Evolutionary conservation across 2,329 filamentous ascomycete species (phyloP).

Genomic region (Sporothrix phasma): DNA sequence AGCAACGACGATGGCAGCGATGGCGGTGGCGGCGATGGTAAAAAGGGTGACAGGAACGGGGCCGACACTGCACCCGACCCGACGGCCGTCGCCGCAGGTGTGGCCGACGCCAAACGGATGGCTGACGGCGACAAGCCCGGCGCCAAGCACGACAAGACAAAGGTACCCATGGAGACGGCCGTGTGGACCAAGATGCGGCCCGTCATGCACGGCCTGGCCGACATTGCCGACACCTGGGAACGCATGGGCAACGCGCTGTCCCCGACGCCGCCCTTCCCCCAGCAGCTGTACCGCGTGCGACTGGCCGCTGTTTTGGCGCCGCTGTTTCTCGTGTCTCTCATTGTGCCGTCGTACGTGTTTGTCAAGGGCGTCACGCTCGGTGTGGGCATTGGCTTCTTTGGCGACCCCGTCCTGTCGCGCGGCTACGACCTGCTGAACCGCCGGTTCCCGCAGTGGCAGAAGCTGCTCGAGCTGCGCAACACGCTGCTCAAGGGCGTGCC

Average conservation of each 20-base stretch:
- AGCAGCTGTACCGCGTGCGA: slow-evolving; percentile 40
- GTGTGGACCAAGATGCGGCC: slow-evolving; percentile 70
- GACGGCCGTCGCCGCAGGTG: background rate
- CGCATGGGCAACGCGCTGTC: slow-evolving; percentile 32
- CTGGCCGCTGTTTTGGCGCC: slow-evolving; percentile 25
- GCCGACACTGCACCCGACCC: background rate
- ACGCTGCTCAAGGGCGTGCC: slow-evolving; percentile 66
- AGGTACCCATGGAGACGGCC: slow-evolving; percentile 63
- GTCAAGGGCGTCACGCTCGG: background rate
- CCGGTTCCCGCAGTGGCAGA: slow-evolving; percentile 61
- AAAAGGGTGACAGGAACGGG: background rate
- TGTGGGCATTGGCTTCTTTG: background rate
- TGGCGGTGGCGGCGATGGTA: background rate
- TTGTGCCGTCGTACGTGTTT: background rate
- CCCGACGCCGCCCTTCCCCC: slow-evolving; percentile 53
- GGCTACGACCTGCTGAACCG: slow-evolving; percentile 44
- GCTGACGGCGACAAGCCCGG: slow-evolving; percentile 38
- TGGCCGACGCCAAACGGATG: slow-evolving; percentile 30
- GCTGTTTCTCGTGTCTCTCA: background rate
- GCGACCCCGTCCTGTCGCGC: background rate
- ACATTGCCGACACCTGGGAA: slow-evolving; percentile 42
- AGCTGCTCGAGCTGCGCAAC: slow-evolving; percentile 62
- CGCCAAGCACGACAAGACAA: slow-evolving; percentile 60
- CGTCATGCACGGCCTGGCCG: slow-evolving; percentile 48
- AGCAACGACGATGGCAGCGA: slow-evolving; percentile 26